Conservation (phyloP, 257 asterid species). For the Fraxinus excelsior region DNA sequence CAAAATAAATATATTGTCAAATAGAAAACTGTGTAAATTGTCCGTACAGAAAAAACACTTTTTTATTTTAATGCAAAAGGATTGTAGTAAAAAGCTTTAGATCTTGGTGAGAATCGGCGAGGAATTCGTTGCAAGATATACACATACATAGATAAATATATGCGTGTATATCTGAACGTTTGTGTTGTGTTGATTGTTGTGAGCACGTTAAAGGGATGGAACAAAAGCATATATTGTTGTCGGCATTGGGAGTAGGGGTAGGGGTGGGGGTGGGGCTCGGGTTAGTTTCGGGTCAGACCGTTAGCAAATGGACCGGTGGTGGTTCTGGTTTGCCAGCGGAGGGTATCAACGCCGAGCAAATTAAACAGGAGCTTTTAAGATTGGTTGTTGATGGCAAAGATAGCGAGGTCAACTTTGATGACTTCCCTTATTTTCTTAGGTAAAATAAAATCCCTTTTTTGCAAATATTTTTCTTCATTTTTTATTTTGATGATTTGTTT, state of each 20-base stretch:
- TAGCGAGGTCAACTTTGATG: conserved; percentile 53
- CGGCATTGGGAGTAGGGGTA: conserved; percentile 61
- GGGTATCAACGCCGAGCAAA: conserved; percentile 57
- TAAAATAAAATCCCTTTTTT: conserved; percentile 15
- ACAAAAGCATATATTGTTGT: conserved; percentile 61
- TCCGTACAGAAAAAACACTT: background rate
- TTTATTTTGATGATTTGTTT: background rate
- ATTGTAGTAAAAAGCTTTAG: background rate
- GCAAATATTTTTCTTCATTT: background rate
- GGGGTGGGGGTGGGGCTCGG: conserved; percentile 94
- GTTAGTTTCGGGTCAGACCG: conserved; percentile 70
- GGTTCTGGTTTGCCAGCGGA: conserved; percentile 35
- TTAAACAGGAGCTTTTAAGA: conserved; percentile 50
- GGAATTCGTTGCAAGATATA: conserved; percentile 1
- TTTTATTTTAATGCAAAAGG: background rate
- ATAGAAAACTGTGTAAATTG: background rate
- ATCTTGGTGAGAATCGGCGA: conserved; percentile 29
- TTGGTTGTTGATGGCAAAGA: conserved; percentile 64
- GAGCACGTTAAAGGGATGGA: conserved; percentile 54
- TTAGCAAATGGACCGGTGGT: conserved; percentile 54
- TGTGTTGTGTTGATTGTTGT: conserved; percentile 15
- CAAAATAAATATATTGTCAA: background rate
- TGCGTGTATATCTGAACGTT: background rate
- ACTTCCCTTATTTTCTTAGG: conserved; percentile 92
- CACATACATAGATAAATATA: background rate